phyloP scores from a whole-genome alignment of 1,284 basidiomycete species.

The Butyriboletus appendiculatus region DNA sequence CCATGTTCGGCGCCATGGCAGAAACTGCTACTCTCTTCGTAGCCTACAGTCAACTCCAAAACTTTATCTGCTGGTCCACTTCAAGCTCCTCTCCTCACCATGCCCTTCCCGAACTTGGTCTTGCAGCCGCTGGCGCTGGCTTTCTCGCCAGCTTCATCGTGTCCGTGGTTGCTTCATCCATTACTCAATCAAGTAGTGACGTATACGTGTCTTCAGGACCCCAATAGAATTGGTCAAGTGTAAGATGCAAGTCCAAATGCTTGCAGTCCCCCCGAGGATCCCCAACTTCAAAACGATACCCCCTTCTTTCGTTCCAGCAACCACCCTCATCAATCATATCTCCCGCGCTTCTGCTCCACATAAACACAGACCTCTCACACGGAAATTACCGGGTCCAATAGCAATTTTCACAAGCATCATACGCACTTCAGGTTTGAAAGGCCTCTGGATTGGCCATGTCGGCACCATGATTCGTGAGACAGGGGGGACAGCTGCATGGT shows the following conservation, averaged over 20 bases:
- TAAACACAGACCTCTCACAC: slow-evolving; percentile 14
- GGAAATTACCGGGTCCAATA: slow-evolving; percentile 62
- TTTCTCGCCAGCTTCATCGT: slow-evolving; percentile 80
- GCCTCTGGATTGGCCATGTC: slow-evolving; percentile 60
- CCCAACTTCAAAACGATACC: slow-evolving; percentile 20
- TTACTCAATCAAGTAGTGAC: neutral
- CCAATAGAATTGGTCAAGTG: slow-evolving; percentile 94
- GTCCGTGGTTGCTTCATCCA: slow-evolving; percentile 43
- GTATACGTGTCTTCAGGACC: slow-evolving; percentile 49
- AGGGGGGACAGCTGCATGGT: slow-evolving; percentile 88
- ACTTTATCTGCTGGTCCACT: slow-evolving; percentile 51
- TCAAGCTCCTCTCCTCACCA: slow-evolving; percentile 41
- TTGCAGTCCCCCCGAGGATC: slow-evolving; percentile 18
- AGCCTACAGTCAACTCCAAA: slow-evolving; percentile 80
- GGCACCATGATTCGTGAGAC: slow-evolving; percentile 88
- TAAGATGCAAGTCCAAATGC: slow-evolving; percentile 93
- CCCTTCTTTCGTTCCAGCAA: slow-evolving; percentile 21
- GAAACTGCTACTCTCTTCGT: slow-evolving; percentile 90
- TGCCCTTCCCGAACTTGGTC: slow-evolving; percentile 62
- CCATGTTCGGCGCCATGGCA: slow-evolving; percentile 87
- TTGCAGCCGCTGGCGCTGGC: slow-evolving; percentile 84
- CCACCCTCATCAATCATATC: slow-evolving; percentile 21
- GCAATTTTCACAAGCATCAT: slow-evolving; percentile 67
- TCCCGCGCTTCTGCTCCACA: slow-evolving; percentile 27
- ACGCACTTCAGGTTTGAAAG: slow-evolving; percentile 66